phyloP scores from a whole-genome alignment of 2,329 filamentous ascomycete species.

The Sarocladium kiliense region DNA sequence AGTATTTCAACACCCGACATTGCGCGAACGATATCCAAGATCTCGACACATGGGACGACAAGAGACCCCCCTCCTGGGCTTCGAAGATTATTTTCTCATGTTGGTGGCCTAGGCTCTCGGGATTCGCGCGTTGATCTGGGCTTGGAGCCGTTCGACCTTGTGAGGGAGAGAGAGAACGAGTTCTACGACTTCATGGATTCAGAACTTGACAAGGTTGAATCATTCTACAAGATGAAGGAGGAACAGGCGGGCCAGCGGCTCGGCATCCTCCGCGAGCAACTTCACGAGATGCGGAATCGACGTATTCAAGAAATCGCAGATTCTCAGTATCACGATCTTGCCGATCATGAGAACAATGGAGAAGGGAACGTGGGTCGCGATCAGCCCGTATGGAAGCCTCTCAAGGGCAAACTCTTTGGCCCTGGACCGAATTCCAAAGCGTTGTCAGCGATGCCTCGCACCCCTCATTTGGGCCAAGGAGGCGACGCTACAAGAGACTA shows the following conservation, averaged over 20 bases:
- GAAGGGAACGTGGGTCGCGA: neutral
- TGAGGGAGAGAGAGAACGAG: conserved; percentile 71
- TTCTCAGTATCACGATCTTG: neutral
- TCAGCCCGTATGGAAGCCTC: conserved; percentile 37
- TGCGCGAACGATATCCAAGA: neutral
- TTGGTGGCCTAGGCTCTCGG: conserved; percentile 13
- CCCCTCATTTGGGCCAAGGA: conserved; percentile 34
- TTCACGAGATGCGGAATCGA: conserved; percentile 88
- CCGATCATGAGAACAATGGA: conserved; percentile 17
- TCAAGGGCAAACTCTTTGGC: conserved; percentile 49
- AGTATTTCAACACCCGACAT: neutral
- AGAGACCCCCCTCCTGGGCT: conserved; percentile 13
- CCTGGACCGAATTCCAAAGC: conserved; percentile 58
- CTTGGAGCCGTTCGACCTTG: conserved; percentile 47
- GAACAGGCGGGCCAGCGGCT: conserved; percentile 74
- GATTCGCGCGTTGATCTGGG: conserved; percentile 15
- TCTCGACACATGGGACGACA: neutral
- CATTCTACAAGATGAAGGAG: conserved; percentile 85
- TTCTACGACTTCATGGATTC: conserved; percentile 82
- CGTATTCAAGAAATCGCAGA: conserved; percentile 64
- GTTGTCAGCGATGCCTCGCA: conserved; percentile 47
- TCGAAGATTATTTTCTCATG: conserved; percentile 30
- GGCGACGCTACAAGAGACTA: conserved; percentile 42
- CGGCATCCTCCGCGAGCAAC: conserved; percentile 67
- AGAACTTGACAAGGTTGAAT: conserved; percentile 86